A percentile compares a stretch with the other conserved stretches of the same genome.
Evolutionary conservation across 768 basidiomycete genomes (phyloP).

Genomic region (Russula sp.): DNA sequence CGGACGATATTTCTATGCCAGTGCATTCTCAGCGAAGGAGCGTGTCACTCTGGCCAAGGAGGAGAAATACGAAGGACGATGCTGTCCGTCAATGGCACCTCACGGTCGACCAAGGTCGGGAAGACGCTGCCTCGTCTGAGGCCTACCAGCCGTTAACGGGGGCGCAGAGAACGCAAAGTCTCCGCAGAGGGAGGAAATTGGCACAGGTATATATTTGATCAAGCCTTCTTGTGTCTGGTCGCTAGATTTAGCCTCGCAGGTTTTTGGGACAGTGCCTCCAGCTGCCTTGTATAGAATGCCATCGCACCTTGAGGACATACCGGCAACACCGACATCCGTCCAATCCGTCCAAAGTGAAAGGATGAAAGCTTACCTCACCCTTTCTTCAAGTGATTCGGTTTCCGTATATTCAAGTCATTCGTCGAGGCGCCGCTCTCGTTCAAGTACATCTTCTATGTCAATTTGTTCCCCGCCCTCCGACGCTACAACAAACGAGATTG

Average conservation of each 20-base stretch:
- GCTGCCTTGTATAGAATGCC: slow-evolving; percentile 36
- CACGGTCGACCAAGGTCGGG: not conserved
- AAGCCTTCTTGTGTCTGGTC: not conserved
- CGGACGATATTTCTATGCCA: not conserved
- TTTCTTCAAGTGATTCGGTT: slow-evolving; percentile 12
- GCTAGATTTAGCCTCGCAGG: slow-evolving; percentile 28
- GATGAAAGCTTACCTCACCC: slow-evolving; percentile 22
- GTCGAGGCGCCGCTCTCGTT: slow-evolving; percentile 4
- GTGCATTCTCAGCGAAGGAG: slow-evolving; percentile 27
- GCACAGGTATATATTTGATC: slow-evolving; percentile 36
- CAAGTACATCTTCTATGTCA: slow-evolving; percentile 17
- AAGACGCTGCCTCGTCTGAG: slow-evolving; percentile 1
- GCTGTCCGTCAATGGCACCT: not conserved
- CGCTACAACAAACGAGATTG: not conserved
- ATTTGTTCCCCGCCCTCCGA: not conserved
- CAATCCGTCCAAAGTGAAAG: slow-evolving; percentile 25
- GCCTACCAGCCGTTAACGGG: slow-evolving; percentile 25
- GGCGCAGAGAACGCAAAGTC: slow-evolving; percentile 36
- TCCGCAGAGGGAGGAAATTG: slow-evolving; percentile 47
- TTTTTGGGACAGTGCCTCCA: slow-evolving; percentile 48
- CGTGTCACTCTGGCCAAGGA: slow-evolving; percentile 30
- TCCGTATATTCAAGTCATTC: not conserved
- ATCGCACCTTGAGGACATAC: slow-evolving; percentile 23
- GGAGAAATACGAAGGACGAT: slow-evolving; percentile 6
- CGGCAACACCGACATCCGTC: not conserved